These are phyloP conservation scores for Tricharina praecox DNA, from an alignment of 495 filamentous ascomycete genomes.

Conservation along the genomic window DNA sequence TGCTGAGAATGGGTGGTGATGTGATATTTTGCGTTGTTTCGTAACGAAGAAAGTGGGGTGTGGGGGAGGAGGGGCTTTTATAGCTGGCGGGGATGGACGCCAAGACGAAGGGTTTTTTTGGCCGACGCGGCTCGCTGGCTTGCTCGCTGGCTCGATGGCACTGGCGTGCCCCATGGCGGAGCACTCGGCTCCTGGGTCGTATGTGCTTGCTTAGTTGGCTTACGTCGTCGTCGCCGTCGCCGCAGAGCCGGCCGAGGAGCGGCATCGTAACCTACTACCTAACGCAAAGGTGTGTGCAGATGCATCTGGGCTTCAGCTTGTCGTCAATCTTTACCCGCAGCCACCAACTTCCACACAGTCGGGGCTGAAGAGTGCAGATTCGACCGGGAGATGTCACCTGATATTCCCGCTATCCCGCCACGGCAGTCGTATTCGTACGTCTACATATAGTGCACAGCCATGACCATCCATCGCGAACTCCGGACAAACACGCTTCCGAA, in stretches of 20 bases:
- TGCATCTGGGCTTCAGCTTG: not conserved
- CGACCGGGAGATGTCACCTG: too few relatives aligned
- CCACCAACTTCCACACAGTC: too few relatives aligned
- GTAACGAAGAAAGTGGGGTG: conserved; percentile 34
- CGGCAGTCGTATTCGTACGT: too few relatives aligned
- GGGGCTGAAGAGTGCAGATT: too few relatives aligned
- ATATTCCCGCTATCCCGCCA: too few relatives aligned
- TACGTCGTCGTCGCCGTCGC: not conserved
- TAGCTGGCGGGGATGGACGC: not conserved
- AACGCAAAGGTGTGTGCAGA: not conserved
- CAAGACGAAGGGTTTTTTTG: not conserved
- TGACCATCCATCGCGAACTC: too few relatives aligned
- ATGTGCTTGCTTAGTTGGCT: not conserved
- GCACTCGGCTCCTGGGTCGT: not conserved
- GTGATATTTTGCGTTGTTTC: conserved; percentile 58
- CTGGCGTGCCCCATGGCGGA: not conserved
- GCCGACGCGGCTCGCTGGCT: not conserved
- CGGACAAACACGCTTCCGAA: too few relatives aligned
- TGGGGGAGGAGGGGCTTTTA: not conserved
- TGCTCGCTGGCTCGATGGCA: not conserved
- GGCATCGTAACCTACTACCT: too few relatives aligned
- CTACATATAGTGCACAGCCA: too few relatives aligned
- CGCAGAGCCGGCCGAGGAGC: too few relatives aligned
- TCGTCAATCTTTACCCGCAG: too few relatives aligned
- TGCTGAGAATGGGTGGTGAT: conserved; percentile 18